Conservation (phyloP, 768 basidiomycete species). For the Tylopilus sp. region DNA sequence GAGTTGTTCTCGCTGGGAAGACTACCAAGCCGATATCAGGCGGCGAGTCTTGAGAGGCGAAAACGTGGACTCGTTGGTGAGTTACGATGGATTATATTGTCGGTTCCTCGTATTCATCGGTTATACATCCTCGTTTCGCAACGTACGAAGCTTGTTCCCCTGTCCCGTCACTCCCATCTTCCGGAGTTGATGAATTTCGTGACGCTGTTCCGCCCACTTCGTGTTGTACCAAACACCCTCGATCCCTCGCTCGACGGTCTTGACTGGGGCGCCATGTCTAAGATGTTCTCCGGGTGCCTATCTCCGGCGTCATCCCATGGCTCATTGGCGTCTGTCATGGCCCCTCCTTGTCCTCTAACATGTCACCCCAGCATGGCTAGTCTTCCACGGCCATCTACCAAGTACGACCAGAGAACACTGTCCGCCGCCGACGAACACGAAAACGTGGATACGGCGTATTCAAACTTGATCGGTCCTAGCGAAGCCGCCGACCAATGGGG, state of each 20-base stretch:
- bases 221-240: constrained; percentile 78
- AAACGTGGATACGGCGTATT: constrained; percentile 49
- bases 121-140: not conserved
- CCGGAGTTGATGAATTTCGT: constrained; percentile 85
- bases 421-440: constrained; percentile 14
- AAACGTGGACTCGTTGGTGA: constrained; percentile 63
- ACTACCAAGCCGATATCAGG: constrained; percentile 42
- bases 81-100: constrained; percentile 5
- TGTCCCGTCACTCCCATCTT: constrained; percentile 84
- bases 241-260: constrained; percentile 47
- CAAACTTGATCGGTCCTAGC: constrained; percentile 61
- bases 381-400: constrained; percentile 24
- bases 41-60: constrained; percentile 41
- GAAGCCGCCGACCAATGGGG: constrained; percentile 56
- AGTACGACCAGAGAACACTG: not conserved
- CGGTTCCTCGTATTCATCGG: not conserved
- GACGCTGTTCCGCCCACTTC: constrained; percentile 71
- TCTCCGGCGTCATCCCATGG: constrained; percentile 6
- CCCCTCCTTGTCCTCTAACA: constrained; percentile 22
- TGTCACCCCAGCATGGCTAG: constrained; percentile 3
- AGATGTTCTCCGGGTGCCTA: constrained; percentile 64
- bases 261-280: constrained; percentile 72
- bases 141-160: constrained; percentile 62
- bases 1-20: constrained; percentile 54
- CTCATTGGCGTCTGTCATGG: constrained; percentile 16